Evolutionary conservation across 2,329 filamentous ascomycete species (phyloP).

Genomic region (Mycosphaerella sp.): DNA sequence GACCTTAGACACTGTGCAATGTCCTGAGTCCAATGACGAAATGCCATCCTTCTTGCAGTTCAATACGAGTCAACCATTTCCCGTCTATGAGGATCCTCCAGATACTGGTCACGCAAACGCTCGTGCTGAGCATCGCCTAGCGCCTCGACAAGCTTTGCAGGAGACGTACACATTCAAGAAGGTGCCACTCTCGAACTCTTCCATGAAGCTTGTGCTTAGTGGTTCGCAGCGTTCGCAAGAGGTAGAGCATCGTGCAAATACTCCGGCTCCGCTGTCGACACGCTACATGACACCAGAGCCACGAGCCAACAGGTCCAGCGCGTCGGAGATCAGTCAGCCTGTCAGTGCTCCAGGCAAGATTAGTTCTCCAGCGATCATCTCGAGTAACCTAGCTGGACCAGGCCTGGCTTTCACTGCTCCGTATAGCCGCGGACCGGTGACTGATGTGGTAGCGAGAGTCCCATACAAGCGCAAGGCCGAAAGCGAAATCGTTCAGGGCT

Average conservation of each 20-base stretch:
- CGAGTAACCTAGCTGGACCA: conserved; percentile 7
- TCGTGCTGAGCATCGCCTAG: background rate
- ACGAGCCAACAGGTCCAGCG: background rate
- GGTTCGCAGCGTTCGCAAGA: conserved; percentile 1
- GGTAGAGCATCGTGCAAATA: background rate
- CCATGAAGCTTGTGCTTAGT: conserved; percentile 20
- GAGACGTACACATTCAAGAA: conserved; percentile 18
- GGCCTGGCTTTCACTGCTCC: conserved; percentile 1
- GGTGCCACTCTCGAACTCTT: conserved; percentile 26
- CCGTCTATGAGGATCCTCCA: background rate
- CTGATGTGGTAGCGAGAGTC: background rate
- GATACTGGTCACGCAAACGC: background rate
- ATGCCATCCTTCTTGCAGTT: conserved; percentile 5
- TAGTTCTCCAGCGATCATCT: conserved; percentile 26
- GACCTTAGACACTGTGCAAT: background rate
- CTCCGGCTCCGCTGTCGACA: background rate
- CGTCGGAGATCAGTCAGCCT: background rate
- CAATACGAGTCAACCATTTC: conserved; percentile 1
- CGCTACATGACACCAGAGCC: conserved; percentile 15
- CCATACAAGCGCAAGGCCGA: conserved; percentile 23
- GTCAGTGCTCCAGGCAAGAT: conserved; percentile 8
- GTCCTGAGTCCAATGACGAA: background rate
- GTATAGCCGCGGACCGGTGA: background rate
- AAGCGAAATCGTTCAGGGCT: conserved; percentile 16
- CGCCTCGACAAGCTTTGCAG: background rate